These are phyloP conservation scores for Pelargonium citronellum DNA, from an alignment of 441 rosid genomes.

Conservation along the genomic window DNA sequence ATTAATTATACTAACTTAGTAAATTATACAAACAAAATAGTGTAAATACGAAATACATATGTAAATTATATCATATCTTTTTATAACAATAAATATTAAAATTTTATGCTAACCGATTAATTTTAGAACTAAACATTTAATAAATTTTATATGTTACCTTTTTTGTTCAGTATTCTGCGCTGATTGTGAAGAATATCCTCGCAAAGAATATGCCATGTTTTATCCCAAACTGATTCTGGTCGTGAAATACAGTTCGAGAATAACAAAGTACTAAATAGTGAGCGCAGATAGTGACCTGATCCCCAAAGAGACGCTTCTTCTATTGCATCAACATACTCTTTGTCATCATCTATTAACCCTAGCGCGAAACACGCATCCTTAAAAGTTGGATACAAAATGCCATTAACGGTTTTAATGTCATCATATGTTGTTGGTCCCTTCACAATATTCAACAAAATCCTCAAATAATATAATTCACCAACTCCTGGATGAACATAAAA, in stretches of 20 bases:
- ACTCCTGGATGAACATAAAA: neutral
- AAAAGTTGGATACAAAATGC: neutral
- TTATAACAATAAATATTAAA: too few species aligned
- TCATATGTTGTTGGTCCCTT: neutral
- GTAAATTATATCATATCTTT: too few species aligned
- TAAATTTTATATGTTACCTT: too few species aligned
- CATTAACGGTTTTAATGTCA: conserved; percentile 8
- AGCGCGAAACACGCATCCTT: neutral
- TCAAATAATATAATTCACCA: neutral
- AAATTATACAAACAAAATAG: too few species aligned
- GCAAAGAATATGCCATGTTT: too few species aligned
- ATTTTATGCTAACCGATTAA: too few species aligned
- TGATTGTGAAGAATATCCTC: too few species aligned
- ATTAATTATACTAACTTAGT: too few species aligned
- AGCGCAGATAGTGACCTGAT: neutral
- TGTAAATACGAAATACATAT: too few species aligned
- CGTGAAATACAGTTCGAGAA: neutral
- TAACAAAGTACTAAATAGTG: neutral
- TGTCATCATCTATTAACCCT: conserved; percentile 13
- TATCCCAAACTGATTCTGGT: neutral
- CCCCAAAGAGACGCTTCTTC: neutral
- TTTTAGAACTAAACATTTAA: too few species aligned
- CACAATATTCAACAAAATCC: neutral
- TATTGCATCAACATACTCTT: conserved; percentile 8
- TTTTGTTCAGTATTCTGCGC: too few species aligned